phyloP scores from a whole-genome alignment of 352 stramenopile species.

The Aphanomyces invadans region DNA sequence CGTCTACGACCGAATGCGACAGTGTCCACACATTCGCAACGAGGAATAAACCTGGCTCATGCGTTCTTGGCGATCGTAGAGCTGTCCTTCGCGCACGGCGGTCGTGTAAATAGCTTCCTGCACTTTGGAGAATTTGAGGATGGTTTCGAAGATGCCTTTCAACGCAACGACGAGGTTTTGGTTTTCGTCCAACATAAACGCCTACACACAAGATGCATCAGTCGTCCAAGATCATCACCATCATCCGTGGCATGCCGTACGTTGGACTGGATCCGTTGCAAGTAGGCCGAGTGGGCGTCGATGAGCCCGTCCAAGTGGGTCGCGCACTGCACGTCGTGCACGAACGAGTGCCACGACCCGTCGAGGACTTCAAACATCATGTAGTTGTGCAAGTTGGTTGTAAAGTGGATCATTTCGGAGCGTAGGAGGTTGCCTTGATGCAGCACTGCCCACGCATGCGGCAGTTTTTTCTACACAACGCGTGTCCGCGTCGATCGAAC shows the following conservation, averaged over 20 bases:
- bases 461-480: conserved; percentile 42
- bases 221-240: background rate
- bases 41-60: conserved; percentile 30
- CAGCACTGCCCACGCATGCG: conserved; percentile 58
- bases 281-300: conserved; percentile 92
- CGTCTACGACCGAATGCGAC: background rate
- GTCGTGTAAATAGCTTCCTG: conserved; percentile 77
- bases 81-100: conserved; percentile 61
- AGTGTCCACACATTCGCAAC: background rate
- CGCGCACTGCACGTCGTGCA: conserved; percentile 83
- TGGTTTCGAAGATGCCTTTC: conserved; percentile 72
- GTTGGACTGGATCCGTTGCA: conserved; percentile 85
- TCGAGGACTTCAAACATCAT: conserved; percentile 98
- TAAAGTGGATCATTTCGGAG: conserved; percentile 98
- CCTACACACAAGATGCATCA: conserved; percentile 31
- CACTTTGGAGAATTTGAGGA: conserved; percentile 76
- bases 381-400: conserved; percentile 96
- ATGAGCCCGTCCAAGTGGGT: conserved; percentile 95
- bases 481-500: background rate
- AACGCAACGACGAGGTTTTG: conserved; percentile 62
- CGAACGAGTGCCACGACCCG: conserved; percentile 90
- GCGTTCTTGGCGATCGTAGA: conserved; percentile 40
- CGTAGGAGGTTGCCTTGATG: conserved; percentile 92
- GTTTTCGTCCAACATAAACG: conserved; percentile 77
- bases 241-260: conserved; percentile 31